phyloP scores from a whole-genome alignment of 2,329 filamentous ascomycete genomes.

The Coleophoma crateriformis region DNA sequence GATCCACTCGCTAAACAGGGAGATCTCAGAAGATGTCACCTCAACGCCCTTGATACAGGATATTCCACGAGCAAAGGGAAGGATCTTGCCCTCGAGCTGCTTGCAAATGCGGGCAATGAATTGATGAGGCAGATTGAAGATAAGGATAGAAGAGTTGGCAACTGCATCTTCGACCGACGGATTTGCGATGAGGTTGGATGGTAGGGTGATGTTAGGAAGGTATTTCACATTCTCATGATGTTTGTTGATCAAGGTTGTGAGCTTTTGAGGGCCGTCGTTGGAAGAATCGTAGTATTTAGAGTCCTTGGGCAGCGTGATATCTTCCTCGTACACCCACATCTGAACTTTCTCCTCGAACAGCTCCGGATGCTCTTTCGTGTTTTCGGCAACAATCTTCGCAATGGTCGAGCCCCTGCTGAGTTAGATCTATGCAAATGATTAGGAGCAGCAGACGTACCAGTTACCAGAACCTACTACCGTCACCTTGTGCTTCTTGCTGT shows the following conservation, averaged over 20 bases:
- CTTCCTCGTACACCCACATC: constrained; percentile 99
- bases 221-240: constrained; percentile 98
- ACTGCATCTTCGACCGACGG: constrained; percentile 76
- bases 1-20: constrained; percentile 92
- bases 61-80: constrained; percentile 88
- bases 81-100: constrained; percentile 78
- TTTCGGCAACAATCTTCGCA: constrained; percentile 94
- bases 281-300: constrained; percentile 68
- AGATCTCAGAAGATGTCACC: constrained; percentile 79
- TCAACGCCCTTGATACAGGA: constrained; percentile 98
- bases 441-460: constrained; percentile 53
- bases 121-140: constrained; percentile 96
- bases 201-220: constrained; percentile 80
- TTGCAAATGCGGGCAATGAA: constrained; percentile 87
- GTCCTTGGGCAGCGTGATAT: constrained; percentile 66
- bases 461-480: constrained; percentile 94
- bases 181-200: constrained; percentile 78
- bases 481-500: constrained; percentile 79
- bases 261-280: constrained; percentile 69
- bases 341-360: constrained; percentile 86
- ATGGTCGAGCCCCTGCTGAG: constrained; percentile 82
- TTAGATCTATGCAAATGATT: constrained; percentile 4
- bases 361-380: constrained; percentile 69
- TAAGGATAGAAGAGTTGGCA: constrained; percentile 76
- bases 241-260: constrained; percentile 86